Evolutionary conservation across 2,329 filamentous ascomycete species (phyloP).

Genomic region (Fusarium nematophilum): DNA sequence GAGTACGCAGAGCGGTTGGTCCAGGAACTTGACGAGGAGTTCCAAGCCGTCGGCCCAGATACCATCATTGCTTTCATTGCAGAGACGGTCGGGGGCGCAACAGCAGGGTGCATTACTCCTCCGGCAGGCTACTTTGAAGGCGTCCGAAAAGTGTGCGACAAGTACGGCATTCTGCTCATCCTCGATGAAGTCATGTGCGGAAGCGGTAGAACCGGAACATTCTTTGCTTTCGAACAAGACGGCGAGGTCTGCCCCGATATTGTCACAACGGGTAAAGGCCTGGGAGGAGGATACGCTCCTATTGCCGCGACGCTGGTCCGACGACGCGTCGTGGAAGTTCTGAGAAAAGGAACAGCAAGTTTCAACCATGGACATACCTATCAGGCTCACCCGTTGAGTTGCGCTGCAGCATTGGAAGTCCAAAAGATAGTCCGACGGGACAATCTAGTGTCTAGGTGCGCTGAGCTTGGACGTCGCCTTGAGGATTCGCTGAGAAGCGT

Average conservation of each 20-base stretch:
- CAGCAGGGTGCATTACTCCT: constrained; percentile 74
- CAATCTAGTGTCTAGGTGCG: constrained; percentile 68
- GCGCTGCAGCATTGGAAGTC: constrained; percentile 71
- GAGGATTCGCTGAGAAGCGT: constrained; percentile 55
- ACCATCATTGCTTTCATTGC: constrained; percentile 79
- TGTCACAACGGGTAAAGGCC: constrained; percentile 73
- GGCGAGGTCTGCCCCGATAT: constrained; percentile 69
- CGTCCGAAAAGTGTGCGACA: constrained; percentile 75
- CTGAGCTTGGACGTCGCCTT: constrained; percentile 62
- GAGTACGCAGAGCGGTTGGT: constrained; percentile 71
- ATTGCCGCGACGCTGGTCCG: constrained; percentile 70
- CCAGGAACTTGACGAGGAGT: constrained; percentile 74
- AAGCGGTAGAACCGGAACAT: constrained; percentile 66
- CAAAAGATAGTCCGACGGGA: constrained; percentile 69
- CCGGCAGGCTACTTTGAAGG: constrained; percentile 76
- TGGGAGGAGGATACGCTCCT: constrained; percentile 72
- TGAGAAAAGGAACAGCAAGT: constrained; percentile 49
- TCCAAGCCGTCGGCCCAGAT: constrained; percentile 70
- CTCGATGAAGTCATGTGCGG: constrained; percentile 84
- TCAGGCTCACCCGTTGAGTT: constrained; percentile 69
- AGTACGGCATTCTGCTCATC: constrained; percentile 79
- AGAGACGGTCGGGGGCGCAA: constrained; percentile 78
- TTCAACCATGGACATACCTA: constrained; percentile 70
- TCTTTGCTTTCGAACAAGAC: constrained; percentile 73
- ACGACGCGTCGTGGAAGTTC: constrained; percentile 59